Evolutionary conservation across 208 protist species (phyloP).

Genomic region (Balamuthia mandrillaris): DNA sequence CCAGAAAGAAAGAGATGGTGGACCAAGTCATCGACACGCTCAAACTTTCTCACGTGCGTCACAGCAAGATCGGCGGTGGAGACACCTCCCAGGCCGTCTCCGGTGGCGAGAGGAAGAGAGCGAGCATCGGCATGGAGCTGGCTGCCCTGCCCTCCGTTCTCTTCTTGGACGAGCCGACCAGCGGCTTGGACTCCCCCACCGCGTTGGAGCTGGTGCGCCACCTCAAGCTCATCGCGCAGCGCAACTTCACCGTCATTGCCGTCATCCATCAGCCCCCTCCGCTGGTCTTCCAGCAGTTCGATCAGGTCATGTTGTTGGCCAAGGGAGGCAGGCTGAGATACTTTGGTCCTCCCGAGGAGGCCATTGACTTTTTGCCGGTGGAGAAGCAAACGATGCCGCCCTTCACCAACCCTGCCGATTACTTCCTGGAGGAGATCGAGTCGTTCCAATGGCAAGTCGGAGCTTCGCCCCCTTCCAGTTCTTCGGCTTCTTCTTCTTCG

Average conservation of each 20-base stretch:
- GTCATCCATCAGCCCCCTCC: conserved; percentile 88
- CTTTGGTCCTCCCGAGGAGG: conserved; percentile 63
- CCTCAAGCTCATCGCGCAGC: conserved; percentile 69
- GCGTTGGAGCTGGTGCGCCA: conserved; percentile 77
- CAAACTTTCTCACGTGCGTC: not conserved
- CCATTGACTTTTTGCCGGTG: no score
- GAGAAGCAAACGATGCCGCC: no score
- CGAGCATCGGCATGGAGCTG: conserved; percentile 60
- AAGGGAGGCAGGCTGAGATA: conserved; percentile 77
- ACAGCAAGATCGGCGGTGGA: not conserved
- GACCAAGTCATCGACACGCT: not conserved
- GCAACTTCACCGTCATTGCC: conserved; percentile 80
- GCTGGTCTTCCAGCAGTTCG: conserved; percentile 82
- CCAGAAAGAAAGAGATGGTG: not conserved
- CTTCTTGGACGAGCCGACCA: conserved; percentile 54
- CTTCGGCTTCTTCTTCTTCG: no score
- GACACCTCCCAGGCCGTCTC: not conserved
- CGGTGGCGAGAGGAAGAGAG: conserved; percentile 54
- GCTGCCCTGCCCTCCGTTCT: conserved; percentile 26
- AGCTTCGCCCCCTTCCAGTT: no score
- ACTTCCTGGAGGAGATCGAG: no score
- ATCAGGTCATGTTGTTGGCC: conserved; percentile 84
- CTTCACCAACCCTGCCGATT: not conserved
- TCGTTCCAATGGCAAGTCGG: no score
- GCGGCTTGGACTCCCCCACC: conserved; percentile 77